Evolutionary conservation across 345 rosid genomes (phyloP).

Genomic region (Eucalyptus virginea): DNA sequence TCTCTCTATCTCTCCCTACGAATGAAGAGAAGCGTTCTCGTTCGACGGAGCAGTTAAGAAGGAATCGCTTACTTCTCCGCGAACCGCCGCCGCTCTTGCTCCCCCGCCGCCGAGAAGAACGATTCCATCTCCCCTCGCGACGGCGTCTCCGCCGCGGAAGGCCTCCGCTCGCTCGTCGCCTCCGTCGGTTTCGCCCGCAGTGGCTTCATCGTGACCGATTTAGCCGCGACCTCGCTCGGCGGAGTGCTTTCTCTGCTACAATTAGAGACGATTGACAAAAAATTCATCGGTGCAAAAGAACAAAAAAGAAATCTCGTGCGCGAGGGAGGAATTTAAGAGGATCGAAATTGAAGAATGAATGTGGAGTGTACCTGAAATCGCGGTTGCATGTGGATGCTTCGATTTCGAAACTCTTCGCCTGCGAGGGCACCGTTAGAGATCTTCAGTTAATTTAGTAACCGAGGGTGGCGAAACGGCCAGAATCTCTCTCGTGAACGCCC

Average conservation of each 20-base stretch:
- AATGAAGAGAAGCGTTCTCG: neutral
- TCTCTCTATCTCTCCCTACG: neutral
- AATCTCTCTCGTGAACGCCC: neutral
- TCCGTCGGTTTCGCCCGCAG: too few species aligned
- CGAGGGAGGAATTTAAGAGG: neutral
- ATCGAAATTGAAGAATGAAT: neutral
- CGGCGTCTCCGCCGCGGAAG: conserved; percentile 1
- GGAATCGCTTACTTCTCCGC: conserved; percentile 25
- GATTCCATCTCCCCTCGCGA: conserved; percentile 36
- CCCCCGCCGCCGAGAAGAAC: conserved; percentile 42
- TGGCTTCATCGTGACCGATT: too few species aligned
- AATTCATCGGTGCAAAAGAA: neutral
- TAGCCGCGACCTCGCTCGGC: neutral
- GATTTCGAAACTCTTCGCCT: conserved; percentile 29
- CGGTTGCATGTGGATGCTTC: conserved; percentile 15
- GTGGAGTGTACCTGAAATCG: conserved; percentile 1
- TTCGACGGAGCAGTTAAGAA: neutral
- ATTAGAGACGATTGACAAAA: neutral
- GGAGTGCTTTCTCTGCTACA: conserved; percentile 15
- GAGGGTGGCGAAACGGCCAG: neutral
- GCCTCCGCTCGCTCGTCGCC: neutral
- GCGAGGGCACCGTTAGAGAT: neutral
- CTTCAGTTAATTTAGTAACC: neutral
- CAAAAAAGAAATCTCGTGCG: neutral
- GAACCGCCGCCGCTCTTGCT: conserved; percentile 31